Base-by-base conservation (phyloP, 495 filamentous ascomycete genomes). In the Aspergillus heteromorphus region DNA sequence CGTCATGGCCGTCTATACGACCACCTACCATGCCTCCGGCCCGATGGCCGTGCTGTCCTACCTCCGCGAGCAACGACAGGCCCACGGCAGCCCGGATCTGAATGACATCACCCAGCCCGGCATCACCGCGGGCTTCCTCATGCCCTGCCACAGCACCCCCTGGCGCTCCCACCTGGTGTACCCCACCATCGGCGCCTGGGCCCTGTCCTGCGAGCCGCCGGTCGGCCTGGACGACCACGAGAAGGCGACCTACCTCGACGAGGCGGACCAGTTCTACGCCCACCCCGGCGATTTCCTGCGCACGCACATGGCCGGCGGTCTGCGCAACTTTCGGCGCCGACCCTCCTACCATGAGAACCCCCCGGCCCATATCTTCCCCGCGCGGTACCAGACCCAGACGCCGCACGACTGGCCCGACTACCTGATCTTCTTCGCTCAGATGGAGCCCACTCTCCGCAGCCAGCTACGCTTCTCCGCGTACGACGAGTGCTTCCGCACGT, bases 71-170 rank as follows among this genome's bases (percentile, higher is more conserved):
- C 83, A 89, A 57, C 88, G 88, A 58, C 80, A 88, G 63, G 58
- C 61, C 16, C 66, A 81, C 47, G 73, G 78, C 60, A 65, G 65
- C 5, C 34, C 17, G 40, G 2, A 56, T 23, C 8, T 51, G 17
- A 17, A 45, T 16, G 43, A 36, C 29, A 19, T 29, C 6, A 6
- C 48, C 0, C 23, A 45, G 7, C 17, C 56, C 1, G 66, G 64
- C 27, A 83, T 86, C 25, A 90, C 89, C 34, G 86, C 83, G 6
- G 89, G 86, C 4, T 97, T 97, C 71, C 79, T 98, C n/a, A 96
- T 93, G 79, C 93, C 95, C 14, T 98, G 93, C 71, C 95, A 98
- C 75, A 88, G 87, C 59, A 97, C 92, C 8, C 92, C 93, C n/a
- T 98, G 93, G 95, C 87, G 90, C 53, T 88, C 86, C 6, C 89